Evolutionary conservation across 2,329 filamentous ascomycete genomes (phyloP).

Genomic region (Colletotrichum cereale): DNA sequence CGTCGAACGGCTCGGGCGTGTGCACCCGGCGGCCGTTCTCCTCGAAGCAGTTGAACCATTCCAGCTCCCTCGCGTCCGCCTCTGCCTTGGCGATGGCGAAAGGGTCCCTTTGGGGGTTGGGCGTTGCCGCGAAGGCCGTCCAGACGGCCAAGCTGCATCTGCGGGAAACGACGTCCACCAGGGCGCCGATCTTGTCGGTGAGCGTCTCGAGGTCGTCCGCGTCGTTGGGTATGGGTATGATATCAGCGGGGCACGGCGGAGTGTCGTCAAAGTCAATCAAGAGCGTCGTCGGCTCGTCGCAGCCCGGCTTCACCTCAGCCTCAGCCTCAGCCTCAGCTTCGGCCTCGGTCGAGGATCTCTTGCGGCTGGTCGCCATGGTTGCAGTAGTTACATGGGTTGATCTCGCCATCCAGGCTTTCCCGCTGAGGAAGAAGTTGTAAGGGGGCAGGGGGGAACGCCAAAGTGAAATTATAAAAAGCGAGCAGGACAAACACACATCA

Average conservation of each 20-base stretch:
- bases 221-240: neutral
- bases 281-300: neutral
- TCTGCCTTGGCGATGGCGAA: conserved; percentile 10
- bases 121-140: conserved; percentile 11
- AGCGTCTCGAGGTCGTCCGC: neutral
- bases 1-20: neutral
- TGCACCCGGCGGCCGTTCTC: neutral
- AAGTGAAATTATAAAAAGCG: neutral
- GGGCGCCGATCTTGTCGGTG: neutral
- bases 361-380: neutral
- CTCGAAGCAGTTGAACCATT: neutral
- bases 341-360: neutral
- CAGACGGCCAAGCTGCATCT: conserved; percentile 14
- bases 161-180: neutral
- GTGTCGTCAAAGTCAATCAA: conserved; percentile 1
- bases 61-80: neutral
- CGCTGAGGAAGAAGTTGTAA: neutral
- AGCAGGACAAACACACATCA: neutral
- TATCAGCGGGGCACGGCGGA: neutral
- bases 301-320: neutral
- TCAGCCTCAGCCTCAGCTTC: neutral
- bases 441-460: neutral
- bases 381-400: neutral
- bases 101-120: conserved; percentile 1
- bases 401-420: neutral